Evolutionary conservation across 441 rosid genomes (phyloP).

Genomic region (Populus trichocarpa): DNA sequence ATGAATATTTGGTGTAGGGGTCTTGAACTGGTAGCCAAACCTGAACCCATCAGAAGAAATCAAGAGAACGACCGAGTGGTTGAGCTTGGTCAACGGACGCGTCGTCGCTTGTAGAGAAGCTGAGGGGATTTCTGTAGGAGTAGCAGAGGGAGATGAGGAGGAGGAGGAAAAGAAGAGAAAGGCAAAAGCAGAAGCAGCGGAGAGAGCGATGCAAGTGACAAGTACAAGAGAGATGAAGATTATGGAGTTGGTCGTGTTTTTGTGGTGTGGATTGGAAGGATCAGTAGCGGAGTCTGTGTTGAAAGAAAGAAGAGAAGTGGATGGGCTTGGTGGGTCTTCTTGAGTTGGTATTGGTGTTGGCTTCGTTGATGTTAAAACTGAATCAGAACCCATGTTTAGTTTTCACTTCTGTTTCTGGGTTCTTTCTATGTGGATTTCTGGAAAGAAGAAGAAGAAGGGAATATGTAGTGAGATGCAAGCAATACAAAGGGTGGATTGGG

Average conservation of each 20-base stretch:
- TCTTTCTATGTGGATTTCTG: neutral
- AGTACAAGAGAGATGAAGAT: slow-evolving; percentile 52
- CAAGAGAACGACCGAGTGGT: slow-evolving; percentile 63
- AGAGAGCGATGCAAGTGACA: slow-evolving; percentile 54
- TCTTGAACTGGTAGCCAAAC: slow-evolving; percentile 89
- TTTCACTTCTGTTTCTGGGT: neutral
- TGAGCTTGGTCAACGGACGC: slow-evolving; percentile 60
- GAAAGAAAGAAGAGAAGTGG: slow-evolving; percentile 52
- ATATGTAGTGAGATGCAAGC: neutral
- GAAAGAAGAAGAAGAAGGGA: neutral
- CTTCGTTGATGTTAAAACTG: slow-evolving; percentile 30
- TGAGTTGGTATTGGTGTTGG: slow-evolving; percentile 26
- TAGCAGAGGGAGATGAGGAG: slow-evolving; percentile 38
- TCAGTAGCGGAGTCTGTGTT: slow-evolving; percentile 31
- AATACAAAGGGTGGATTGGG: no score
- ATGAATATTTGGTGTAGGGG: slow-evolving; percentile 62
- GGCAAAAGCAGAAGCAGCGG: slow-evolving; percentile 71
- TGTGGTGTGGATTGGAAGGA: slow-evolving; percentile 18
- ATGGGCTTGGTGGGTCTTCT: slow-evolving; percentile 35
- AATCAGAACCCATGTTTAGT: slow-evolving; percentile 35
- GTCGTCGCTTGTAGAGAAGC: slow-evolving; percentile 23
- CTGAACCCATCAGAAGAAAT: slow-evolving; percentile 94
- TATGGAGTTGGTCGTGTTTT: slow-evolving; percentile 31
- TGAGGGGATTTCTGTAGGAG: neutral
- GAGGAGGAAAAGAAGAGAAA: slow-evolving; percentile 63